A percentile compares a stretch with the other conserved stretches of the same genome.
Evolutionary conservation across 2,329 filamentous ascomycete genomes (phyloP).

Genomic region (Xylaria digitata): DNA sequence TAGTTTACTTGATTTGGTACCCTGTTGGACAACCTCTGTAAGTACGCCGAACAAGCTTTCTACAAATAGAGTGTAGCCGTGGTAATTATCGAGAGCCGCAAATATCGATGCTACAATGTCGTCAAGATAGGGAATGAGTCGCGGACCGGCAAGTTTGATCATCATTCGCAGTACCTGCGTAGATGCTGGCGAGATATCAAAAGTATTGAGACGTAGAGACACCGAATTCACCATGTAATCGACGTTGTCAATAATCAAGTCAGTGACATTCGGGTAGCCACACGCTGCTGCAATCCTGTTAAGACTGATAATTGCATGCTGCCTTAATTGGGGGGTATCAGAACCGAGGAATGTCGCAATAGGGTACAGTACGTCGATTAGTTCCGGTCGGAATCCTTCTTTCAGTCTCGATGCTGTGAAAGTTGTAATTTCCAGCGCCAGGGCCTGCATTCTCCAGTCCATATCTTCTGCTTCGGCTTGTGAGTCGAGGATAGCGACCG

Average conservation of each 20-base stretch:
- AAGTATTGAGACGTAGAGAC: constrained; percentile 86
- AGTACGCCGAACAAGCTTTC: constrained; percentile 87
- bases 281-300: constrained; percentile 83
- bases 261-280: constrained; percentile 76
- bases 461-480: constrained; percentile 59
- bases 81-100: constrained; percentile 91
- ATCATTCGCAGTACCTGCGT: constrained; percentile 95
- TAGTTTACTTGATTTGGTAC: constrained; percentile 68
- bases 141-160: constrained; percentile 85
- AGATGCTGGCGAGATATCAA: constrained; percentile 91
- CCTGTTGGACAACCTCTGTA: constrained; percentile 84
- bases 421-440: constrained; percentile 84
- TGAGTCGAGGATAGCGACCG: constrained; percentile 70
- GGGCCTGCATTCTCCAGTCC: constrained; percentile 80
- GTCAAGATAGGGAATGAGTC: constrained; percentile 86
- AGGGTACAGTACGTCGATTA: constrained; percentile 92
- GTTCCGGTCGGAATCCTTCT: constrained; percentile 79
- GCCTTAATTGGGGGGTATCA: constrained; percentile 72
- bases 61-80: constrained; percentile 88
- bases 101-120: constrained; percentile 93
- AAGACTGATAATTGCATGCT: constrained; percentile 84
- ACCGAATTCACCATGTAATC: constrained; percentile 98
- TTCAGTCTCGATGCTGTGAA: constrained; percentile 77
- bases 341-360: constrained; percentile 90
- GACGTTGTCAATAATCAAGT: constrained; percentile 88